Percentiles rank a stretch among this genome's conserved stretches.
Evolutionary conservation across 2,329 filamentous ascomycete genomes (phyloP).

Genomic region (Ophiostoma himal-ulmi): DNA sequence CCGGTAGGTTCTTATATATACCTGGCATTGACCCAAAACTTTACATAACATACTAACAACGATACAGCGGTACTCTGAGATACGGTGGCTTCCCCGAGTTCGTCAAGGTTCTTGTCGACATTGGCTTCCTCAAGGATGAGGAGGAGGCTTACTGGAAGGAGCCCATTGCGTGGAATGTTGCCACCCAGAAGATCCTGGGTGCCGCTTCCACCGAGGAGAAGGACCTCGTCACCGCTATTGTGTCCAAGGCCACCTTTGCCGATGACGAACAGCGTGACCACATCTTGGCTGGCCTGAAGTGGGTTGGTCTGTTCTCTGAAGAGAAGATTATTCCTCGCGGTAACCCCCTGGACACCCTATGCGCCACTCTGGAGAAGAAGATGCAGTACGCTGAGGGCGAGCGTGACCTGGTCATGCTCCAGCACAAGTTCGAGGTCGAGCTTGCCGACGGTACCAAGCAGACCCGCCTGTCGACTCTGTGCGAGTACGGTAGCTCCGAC

Average conservation of each 20-base stretch:
- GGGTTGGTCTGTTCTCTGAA: slow-evolving; percentile 62
- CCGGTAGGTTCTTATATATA: slow-evolving; percentile 36
- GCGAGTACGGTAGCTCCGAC: slow-evolving; percentile 61
- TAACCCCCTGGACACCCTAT: slow-evolving; percentile 86
- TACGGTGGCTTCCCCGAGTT: slow-evolving; percentile 90
- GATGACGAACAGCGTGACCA: slow-evolving; percentile 62
- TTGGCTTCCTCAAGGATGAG: slow-evolving; percentile 77
- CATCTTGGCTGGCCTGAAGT: slow-evolving; percentile 58
- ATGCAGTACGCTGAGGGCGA: slow-evolving; percentile 80
- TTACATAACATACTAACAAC: slow-evolving; percentile 8
- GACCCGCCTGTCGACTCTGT: slow-evolving; percentile 72
- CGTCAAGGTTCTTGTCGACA: slow-evolving; percentile 78
- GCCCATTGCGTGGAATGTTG: slow-evolving; percentile 75
- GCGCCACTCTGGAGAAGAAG: slow-evolving; percentile 82
- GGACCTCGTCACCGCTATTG: slow-evolving; percentile 68
- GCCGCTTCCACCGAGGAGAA: slow-evolving; percentile 59
- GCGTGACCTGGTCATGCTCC: slow-evolving; percentile 76
- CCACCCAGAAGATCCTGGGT: slow-evolving; percentile 69
- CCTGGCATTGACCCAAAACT: neutral
- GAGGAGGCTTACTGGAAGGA: slow-evolving; percentile 59
- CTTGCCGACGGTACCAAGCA: slow-evolving; percentile 71
- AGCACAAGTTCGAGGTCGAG: slow-evolving; percentile 81
- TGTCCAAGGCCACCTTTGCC: slow-evolving; percentile 67
- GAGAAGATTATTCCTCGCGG: slow-evolving; percentile 63
- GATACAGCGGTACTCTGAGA: slow-evolving; percentile 59